These are phyloP conservation scores for Diutina pseudorugosa DNA, from an alignment of 1,139 yeast genomes.

Conservation along the genomic window DNA sequence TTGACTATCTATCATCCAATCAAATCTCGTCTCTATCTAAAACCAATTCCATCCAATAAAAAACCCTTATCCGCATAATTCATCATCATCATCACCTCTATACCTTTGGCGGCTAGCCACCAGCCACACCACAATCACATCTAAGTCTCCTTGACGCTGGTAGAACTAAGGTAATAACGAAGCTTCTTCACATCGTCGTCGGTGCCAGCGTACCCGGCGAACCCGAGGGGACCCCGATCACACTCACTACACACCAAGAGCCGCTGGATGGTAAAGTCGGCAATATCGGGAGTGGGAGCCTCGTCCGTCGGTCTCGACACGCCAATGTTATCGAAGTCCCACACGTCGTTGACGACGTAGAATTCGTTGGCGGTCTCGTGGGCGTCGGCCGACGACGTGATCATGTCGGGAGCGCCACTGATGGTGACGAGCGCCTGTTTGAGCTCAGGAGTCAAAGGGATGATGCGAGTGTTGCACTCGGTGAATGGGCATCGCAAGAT, in stretches of 20 bases:
- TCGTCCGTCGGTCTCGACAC: constrained; percentile 41
- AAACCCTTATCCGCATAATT: no score
- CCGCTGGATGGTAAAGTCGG: constrained; percentile 25
- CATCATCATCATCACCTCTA: no score
- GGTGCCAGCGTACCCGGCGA: constrained; percentile 33
- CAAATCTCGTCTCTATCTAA: no score
- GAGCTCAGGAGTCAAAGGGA: constrained; percentile 14
- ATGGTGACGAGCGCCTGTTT: constrained; percentile 10
- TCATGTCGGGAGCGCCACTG: constrained; percentile 21
- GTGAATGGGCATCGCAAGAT: constrained; percentile 23
- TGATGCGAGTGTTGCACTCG: constrained; percentile 24
- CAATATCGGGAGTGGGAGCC: constrained; percentile 6
- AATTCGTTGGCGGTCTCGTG: constrained; percentile 13
- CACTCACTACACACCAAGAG: constrained; percentile 60
- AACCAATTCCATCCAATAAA: no score
- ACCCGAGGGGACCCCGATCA: constrained; percentile 65
- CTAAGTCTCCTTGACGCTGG: constrained; percentile 18
- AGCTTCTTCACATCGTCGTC: constrained; percentile 24
- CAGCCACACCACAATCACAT: no score
- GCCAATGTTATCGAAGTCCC: constrained; percentile 72
- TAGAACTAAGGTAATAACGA: constrained; percentile 30
- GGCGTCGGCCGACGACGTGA: constrained; percentile 6
- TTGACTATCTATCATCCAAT: no score
- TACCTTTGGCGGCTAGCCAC: no score
- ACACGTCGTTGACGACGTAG: constrained; percentile 39